A percentile compares a stretch with the other conserved stretches of the same genome.
Conservation (phyloP, 2,329 filamentous ascomycete genomes). For the Fusarium hainanense region DNA sequence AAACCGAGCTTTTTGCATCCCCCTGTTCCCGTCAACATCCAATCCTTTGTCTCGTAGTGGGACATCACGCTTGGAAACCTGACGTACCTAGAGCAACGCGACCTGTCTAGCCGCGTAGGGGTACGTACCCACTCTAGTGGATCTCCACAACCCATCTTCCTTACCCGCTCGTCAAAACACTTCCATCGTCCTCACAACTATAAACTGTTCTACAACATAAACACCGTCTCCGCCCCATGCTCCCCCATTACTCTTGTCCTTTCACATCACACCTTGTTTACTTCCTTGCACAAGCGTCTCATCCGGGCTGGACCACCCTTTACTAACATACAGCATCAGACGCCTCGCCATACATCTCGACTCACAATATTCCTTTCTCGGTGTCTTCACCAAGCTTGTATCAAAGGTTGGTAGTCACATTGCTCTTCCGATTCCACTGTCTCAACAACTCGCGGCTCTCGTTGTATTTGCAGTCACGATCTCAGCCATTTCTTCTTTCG, state of each 20-base stretch:
- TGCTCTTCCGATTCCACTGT: slow-evolving; percentile 47
- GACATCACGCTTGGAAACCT: slow-evolving; percentile 45
- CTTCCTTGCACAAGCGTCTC: slow-evolving; percentile 35
- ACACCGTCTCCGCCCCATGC: slow-evolving; percentile 48
- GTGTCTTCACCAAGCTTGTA: slow-evolving; percentile 50
- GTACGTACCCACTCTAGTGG: slow-evolving; percentile 49
- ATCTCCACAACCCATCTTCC: slow-evolving; percentile 44
- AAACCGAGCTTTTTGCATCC: slow-evolving; percentile 21
- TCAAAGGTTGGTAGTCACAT: slow-evolving; percentile 52
- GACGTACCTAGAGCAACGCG: slow-evolving; percentile 49
- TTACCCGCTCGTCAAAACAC: slow-evolving; percentile 54
- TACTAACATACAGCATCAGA: slow-evolving; percentile 47
- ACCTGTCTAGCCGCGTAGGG: slow-evolving; percentile 46
- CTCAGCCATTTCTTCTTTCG: slow-evolving; percentile 26
- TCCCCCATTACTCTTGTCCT: slow-evolving; percentile 41
- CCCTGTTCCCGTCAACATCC: slow-evolving; percentile 29
- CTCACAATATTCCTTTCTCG: slow-evolving; percentile 53
- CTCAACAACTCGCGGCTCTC: slow-evolving; percentile 40
- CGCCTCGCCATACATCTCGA: slow-evolving; percentile 44
- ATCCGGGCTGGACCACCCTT: slow-evolving; percentile 35
- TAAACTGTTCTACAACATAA: slow-evolving; percentile 48
- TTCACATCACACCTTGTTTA: slow-evolving; percentile 42
- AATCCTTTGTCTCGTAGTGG: slow-evolving; percentile 45
- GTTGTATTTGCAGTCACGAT: slow-evolving; percentile 7
- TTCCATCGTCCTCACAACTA: slow-evolving; percentile 50